Evolutionary conservation across 768 basidiomycete species (phyloP).

Genomic region (Cantharellus cinnabarinus): DNA sequence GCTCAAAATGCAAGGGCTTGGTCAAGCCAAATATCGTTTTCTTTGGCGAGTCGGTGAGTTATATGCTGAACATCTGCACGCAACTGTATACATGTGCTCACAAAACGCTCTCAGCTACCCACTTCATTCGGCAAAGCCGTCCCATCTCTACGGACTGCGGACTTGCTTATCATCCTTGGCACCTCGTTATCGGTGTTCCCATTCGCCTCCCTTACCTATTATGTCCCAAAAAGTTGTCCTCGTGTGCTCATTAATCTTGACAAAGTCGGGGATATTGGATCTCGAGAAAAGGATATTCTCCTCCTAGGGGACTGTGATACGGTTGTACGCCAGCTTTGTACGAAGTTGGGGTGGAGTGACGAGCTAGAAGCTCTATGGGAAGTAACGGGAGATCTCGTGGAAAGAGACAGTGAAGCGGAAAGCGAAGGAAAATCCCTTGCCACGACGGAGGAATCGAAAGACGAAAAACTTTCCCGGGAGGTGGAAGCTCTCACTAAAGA

Average conservation of each 20-base stretch:
- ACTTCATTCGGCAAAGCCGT: constrained; percentile 39
- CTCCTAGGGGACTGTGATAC: constrained; percentile 55
- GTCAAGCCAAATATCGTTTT: constrained; percentile 94
- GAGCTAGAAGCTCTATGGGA: constrained; percentile 38
- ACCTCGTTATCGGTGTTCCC: constrained; percentile 77
- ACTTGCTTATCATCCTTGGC: constrained; percentile 78
- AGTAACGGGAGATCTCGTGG: no score
- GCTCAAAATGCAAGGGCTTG: constrained; percentile 44
- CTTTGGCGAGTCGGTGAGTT: constrained; percentile 58
- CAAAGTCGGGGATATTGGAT: constrained; percentile 44
- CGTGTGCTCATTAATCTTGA: constrained; percentile 85
- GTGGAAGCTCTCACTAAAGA: no score
- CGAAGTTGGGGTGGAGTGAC: constrained; percentile 53
- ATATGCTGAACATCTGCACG: not conserved
- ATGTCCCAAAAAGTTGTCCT: constrained; percentile 37
- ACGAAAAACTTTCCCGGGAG: no score
- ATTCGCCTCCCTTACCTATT: constrained; percentile 56
- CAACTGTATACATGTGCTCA: not conserved
- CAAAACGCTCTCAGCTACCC: constrained; percentile 36
- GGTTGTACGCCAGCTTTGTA: constrained; percentile 36
- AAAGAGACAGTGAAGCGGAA: no score
- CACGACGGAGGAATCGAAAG: no score
- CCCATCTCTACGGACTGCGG: constrained; percentile 36
- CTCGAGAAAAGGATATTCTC: constrained; percentile 34
- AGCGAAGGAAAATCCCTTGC: no score